A percentile compares a stretch with the other conserved stretches of the same genome.
Evolutionary conservation across 441 rosid species (phyloP).

Genomic region (Eruca vesicaria): DNA sequence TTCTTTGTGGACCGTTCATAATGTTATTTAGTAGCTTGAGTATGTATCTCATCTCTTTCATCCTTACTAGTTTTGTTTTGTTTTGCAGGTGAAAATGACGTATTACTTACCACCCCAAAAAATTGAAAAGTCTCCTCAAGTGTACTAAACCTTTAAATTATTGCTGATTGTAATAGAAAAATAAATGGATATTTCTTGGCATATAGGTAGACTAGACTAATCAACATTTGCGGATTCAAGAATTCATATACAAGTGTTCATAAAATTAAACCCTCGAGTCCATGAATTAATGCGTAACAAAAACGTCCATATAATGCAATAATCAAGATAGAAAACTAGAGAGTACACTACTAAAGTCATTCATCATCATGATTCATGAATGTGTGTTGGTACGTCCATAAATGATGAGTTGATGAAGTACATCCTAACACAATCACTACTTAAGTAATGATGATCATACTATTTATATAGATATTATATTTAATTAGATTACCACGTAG

Average conservation of each 20-base stretch:
- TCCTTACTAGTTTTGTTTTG: not conserved
- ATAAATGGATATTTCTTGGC: not conserved
- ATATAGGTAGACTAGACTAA: conserved; percentile 9
- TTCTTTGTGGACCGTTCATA: conserved; percentile 5
- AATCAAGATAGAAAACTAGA: not conserved
- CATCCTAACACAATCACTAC: not conserved
- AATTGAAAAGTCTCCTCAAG: not conserved
- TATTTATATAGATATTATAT: not conserved
- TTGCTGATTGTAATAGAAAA: not conserved
- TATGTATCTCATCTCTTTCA: not conserved
- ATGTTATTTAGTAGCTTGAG: not conserved
- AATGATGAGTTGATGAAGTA: not conserved
- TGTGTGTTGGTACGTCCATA: not conserved
- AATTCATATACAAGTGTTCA: not conserved
- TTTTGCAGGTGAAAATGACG: conserved; percentile 15
- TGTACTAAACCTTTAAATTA: not conserved
- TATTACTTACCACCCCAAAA: not conserved
- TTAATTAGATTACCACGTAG: too few species aligned
- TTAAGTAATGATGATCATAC: not conserved
- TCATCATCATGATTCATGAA: not conserved
- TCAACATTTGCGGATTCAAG: conserved; percentile 28
- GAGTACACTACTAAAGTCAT: not conserved
- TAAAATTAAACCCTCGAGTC: not conserved
- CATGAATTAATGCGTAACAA: not conserved
- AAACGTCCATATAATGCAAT: not conserved